Base-by-base conservation (phyloP, 2,329 filamentous ascomycete species). In the Clarireedia hainanense region DNA sequence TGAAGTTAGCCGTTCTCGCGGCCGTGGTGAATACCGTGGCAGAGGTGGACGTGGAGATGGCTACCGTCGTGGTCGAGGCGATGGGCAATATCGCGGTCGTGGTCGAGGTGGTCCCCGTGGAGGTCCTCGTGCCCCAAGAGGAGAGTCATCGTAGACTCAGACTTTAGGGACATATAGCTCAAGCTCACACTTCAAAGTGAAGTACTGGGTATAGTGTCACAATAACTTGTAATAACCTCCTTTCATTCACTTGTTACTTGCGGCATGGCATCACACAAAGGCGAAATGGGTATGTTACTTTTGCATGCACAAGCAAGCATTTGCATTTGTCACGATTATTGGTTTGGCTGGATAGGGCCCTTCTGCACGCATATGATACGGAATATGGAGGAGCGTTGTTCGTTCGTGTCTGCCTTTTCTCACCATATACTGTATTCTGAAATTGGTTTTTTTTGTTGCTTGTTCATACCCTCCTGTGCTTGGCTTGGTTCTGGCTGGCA, bases 1-100 rank as follows among this genome's bases (percentile, higher is more conserved):
- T 58, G 82, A 86, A 65, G 86, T 90, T 10, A 81, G 81, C 65
- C 72, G 74, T 45, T 74, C 77, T 49, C 74, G 80, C 55, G 78
- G 79, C 30, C 74, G 80, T 58, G 74, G 74, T 51, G 74, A 57
- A 26, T 65, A 62, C 57, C 64, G 68, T 64, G 76, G 78, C 55
- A 48, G 58, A 26, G 72, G 72, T 52, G 76, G 76, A 56, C 63
- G 69, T 63, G 77, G 78, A 57, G 73, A 71, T 55, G 77, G 76
- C 40, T 73, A 75, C 52, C 73, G 74, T 42, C 74, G 75, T 53
- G 72, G 72, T 55, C 66, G 69, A 52, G 67, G 70, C 23, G 69
- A 69, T 52, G 70, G 57, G 10, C 24, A 76, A 39, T 72, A 72
- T 58, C 62, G 75, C 50, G 65, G 67, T 58, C 61, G 67, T 52